Conservation (phyloP, 1,139 yeast genomes). For the Taphrina pruni region DNA sequence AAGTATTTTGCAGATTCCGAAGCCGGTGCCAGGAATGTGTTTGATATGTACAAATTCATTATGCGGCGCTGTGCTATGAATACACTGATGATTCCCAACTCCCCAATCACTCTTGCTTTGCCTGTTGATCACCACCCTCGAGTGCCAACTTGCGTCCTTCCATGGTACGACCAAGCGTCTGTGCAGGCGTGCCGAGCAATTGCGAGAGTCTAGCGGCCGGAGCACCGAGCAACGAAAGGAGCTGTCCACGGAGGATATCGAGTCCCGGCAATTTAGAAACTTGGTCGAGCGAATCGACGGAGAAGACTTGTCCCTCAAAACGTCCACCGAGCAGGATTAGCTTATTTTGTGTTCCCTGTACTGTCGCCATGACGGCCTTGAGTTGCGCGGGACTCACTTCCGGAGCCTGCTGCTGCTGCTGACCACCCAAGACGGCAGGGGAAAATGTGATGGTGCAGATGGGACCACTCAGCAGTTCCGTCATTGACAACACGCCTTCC, state of each 20-base stretch:
- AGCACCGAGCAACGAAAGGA: constrained; percentile 24
- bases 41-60: not conserved
- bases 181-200: constrained; percentile 35
- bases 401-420: not conserved
- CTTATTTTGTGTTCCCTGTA: constrained; percentile 21
- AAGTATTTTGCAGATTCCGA: not conserved
- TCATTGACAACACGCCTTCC: constrained; percentile 12
- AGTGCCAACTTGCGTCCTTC: constrained; percentile 33
- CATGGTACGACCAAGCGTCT: constrained; percentile 24
- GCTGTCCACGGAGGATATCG: constrained; percentile 28
- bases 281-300: constrained; percentile 22
- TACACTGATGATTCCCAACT: no score
- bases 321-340: constrained; percentile 32
- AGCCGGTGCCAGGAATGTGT: not conserved
- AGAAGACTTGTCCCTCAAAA: constrained; percentile 32
- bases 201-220: constrained; percentile 30
- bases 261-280: constrained; percentile 28
- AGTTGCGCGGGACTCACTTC: constrained; percentile 17
- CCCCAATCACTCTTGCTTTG: not conserved
- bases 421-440: not conserved
- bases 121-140: constrained; percentile 5
- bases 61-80: constrained; percentile 6
- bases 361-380: constrained; percentile 8
- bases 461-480: constrained; percentile 35
- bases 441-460: constrained; percentile 31